phyloP scores from a whole-genome alignment of 345 rosid species.

The Psidium guajava region DNA sequence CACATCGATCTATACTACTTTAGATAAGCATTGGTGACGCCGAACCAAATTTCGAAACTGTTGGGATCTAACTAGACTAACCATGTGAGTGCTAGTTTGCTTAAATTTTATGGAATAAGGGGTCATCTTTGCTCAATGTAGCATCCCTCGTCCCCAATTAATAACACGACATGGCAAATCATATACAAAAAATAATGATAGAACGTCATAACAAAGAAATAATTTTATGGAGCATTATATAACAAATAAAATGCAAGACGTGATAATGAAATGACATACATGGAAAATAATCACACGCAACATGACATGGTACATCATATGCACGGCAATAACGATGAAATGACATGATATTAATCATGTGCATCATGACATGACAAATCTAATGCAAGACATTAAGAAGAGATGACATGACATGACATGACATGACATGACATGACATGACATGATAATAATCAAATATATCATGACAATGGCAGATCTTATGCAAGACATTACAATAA shows the following conservation, averaged over 20 bases:
- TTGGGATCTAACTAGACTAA: background rate
- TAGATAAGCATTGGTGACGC: background rate
- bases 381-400: background rate
- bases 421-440: background rate
- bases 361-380: too few species aligned
- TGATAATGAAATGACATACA: background rate
- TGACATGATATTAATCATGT: background rate
- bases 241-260: background rate
- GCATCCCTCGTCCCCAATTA: too few species aligned
- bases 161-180: background rate
- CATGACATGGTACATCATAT: background rate
- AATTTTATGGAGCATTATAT: background rate
- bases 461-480: too few species aligned
- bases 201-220: background rate
- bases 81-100: background rate
- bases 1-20: background rate
- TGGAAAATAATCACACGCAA: background rate
- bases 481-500: background rate
- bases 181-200: background rate
- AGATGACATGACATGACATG: background rate
- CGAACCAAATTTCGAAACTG: background rate
- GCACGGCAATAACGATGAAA: background rate
- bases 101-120: background rate
- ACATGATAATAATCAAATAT: background rate
- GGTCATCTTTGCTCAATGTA: background rate